Conservation (phyloP, 352 stramenopile genomes). For the Globisporangium megalacanthum region DNA sequence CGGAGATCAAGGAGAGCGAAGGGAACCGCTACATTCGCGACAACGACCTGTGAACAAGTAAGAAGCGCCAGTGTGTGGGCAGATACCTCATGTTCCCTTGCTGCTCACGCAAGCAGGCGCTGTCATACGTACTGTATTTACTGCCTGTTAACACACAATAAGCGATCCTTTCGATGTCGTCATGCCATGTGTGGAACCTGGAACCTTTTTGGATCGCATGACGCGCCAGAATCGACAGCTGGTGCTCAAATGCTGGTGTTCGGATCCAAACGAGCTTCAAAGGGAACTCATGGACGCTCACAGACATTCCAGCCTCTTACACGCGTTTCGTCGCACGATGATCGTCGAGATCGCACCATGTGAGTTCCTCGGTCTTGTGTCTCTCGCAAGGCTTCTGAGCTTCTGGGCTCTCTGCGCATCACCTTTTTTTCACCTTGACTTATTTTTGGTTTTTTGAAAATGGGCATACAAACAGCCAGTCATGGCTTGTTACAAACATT, state of each 20-base stretch:
- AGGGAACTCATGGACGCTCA: not conserved
- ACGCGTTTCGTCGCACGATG: no score
- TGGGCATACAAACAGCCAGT: constrained; percentile 1
- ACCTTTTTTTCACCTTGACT: not conserved
- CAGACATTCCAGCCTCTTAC: not conserved
- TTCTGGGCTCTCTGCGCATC: not conserved
- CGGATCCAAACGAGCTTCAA: no score
- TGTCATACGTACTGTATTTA: no score
- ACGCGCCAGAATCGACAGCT: not conserved
- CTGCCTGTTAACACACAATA: not conserved
- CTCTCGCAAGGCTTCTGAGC: not conserved
- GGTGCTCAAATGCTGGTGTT: not conserved
- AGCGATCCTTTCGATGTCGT: not conserved
- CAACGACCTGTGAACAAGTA: constrained; percentile 51
- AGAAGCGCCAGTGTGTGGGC: not conserved
- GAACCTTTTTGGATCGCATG: no score
- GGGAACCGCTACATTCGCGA: constrained; percentile 87
- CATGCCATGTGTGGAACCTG: no score
- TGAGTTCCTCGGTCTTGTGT: not conserved
- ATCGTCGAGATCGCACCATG: no score
- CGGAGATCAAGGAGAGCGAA: constrained; percentile 87
- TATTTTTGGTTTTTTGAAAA: constrained; percentile 7
- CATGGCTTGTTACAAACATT: constrained; percentile 2
- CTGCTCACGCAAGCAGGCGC: no score
- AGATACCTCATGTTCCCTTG: not conserved